Evolutionary conservation across 2,329 filamentous ascomycete species (phyloP), one percentile per base, ranked within the genome.

Genomic region (Fusarium miscanthi): DNA sequence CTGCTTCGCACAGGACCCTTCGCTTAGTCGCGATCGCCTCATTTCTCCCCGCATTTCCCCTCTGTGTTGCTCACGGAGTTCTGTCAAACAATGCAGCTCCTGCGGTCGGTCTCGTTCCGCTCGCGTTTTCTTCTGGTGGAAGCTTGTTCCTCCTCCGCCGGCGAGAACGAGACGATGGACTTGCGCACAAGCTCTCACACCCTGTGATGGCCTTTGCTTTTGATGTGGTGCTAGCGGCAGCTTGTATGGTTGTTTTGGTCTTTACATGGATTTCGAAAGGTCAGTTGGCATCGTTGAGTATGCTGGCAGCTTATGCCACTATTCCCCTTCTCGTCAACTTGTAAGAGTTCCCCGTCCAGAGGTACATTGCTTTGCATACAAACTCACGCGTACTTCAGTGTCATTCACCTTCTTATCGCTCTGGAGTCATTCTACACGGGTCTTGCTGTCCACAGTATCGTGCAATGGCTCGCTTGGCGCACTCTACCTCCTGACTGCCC

Each of bases 271-370:
- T 80, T 42, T 68, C 71, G 38, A 75, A 75, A 21, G 66, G 74
- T 11, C 53, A 63, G 16, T 75, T 76, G 33, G 74, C 79, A 6
- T 76, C 79, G 58, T 66, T 83, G 53, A 80, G 78, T 43, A 84
- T 84, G 82, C 77, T 85, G 37, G 82, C 82, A 41, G 80, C 83
- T 17, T 85, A 85, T 69, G 80, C 80, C 16, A 85, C 83, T 6
- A 79, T 85, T 23, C 83, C 83, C 41, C 76, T 85, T 46, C 70
- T 85, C 33, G 62, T 81, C 38, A 84, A 81, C 70, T 83, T 84
- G 84, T 84, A 77, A 70, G 81, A 56, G n/a, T 27, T 12, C 25
- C 37, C 14, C 23, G 13, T 23, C 16, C 7, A 17, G 19, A 14
- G 25, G 12, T 21, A 17, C 33, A 30, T 19, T 13, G 19, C 19